phyloP scores from a whole-genome alignment of 1,284 basidiomycete species.

The Papiliotrema nemorosa region DNA sequence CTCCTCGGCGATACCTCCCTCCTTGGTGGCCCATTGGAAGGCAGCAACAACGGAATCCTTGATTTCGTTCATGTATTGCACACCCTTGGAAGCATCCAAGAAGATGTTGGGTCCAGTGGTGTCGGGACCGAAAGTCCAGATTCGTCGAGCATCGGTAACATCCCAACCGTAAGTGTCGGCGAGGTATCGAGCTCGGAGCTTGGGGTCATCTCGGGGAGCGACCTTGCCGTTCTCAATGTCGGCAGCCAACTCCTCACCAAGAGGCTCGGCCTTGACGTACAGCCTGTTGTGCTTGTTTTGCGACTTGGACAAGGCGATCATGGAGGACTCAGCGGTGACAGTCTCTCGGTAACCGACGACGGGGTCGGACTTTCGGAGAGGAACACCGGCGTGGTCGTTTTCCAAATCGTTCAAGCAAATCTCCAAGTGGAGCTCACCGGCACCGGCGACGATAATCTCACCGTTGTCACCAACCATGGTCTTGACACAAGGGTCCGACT shows the following conservation, averaged over 20 bases:
- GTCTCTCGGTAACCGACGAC: conserved; percentile 99
- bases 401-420: conserved; percentile 99
- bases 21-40: conserved; percentile 99
- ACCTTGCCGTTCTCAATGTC: conserved; percentile 89
- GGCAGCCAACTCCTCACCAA: conserved; percentile 89
- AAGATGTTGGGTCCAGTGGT: conserved; percentile 96
- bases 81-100: conserved; percentile 98
- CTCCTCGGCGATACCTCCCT: conserved; percentile 95
- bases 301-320: conserved; percentile 96
- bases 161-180: conserved; percentile 99
- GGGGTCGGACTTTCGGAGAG: conserved; percentile 97
- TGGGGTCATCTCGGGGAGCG: conserved; percentile 94
- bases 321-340: conserved; percentile 91
- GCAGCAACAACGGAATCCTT: conserved; percentile 99
- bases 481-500: conserved; percentile 99
- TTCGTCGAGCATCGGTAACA: conserved; percentile 98
- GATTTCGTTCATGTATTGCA: conserved; percentile 97
- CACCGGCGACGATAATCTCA: conserved; percentile 99
- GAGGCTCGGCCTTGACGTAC: conserved; percentile 85
- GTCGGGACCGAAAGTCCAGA: conserved; percentile 99
- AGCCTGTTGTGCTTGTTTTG: conserved; percentile 99
- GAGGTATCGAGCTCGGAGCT: conserved; percentile 88
- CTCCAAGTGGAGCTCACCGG: conserved; percentile 98
- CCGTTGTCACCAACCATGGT: conserved; percentile 89
- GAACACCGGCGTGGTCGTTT: conserved; percentile 99